Conservation (phyloP, 208 protist species). For the Sergeia podlipaevii region DNA sequence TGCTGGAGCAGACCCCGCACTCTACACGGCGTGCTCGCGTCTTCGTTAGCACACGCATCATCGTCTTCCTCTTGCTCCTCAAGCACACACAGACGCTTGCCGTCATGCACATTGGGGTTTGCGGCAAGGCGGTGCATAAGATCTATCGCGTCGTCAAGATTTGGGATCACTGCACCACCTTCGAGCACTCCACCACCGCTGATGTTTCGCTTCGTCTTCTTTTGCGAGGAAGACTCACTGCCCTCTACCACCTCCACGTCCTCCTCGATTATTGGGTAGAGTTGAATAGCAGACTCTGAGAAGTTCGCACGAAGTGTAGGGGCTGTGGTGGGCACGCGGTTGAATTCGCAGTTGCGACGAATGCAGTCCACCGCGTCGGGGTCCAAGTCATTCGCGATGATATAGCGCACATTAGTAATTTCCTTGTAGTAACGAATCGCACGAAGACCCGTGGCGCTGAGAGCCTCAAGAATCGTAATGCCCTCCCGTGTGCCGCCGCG, state of each 20-base stretch:
- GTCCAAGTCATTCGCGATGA: conserved; percentile 98
- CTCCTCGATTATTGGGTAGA: conserved; percentile 9
- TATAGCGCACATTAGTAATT: conserved; percentile 91
- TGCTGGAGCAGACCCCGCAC: conserved; percentile 76
- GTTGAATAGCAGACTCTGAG: conserved; percentile 29
- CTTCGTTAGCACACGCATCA: neutral
- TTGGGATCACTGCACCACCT: conserved; percentile 84
- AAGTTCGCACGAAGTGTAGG: conserved; percentile 83
- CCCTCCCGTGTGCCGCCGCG: conserved; percentile 66
- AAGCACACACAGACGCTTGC: conserved; percentile 39
- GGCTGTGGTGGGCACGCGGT: conserved; percentile 72
- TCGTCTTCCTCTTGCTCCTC: neutral
- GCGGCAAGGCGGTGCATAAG: conserved; percentile 85
- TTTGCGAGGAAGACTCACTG: neutral
- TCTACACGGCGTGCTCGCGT: neutral
- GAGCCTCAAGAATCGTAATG: conserved; percentile 96
- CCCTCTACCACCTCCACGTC: neutral
- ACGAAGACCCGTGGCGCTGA: conserved; percentile 97
- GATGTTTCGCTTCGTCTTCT: neutral
- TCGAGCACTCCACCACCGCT: conserved; percentile 14
- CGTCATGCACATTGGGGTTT: conserved; percentile 42
- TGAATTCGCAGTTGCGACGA: conserved; percentile 93
- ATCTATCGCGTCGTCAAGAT: conserved; percentile 91
- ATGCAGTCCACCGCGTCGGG: conserved; percentile 95
- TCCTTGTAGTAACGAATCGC: conserved; percentile 98